These are phyloP conservation scores for Cunninghamia lanceolata DNA, from an alignment of 75 land plant genomes.

Conservation along the genomic window DNA sequence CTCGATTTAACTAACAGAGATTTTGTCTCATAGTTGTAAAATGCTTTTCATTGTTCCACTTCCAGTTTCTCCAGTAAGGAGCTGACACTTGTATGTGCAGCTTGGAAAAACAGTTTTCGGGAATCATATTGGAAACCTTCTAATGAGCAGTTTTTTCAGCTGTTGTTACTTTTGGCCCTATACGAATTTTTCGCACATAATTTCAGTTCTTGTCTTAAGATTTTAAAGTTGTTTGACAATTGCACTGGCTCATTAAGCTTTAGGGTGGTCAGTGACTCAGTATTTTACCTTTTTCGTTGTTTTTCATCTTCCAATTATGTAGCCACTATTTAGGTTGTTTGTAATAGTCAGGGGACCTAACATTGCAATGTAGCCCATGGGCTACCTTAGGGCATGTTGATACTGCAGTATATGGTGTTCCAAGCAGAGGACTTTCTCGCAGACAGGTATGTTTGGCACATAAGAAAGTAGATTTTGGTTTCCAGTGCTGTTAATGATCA, in stretches of 20 bases:
- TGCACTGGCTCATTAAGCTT: not conserved
- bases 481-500: not conserved
- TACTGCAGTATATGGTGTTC: constrained; percentile 59
- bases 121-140: no score
- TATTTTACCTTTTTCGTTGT: not conserved
- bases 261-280: not conserved
- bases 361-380: constrained; percentile 75
- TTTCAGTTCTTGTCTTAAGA: not conserved
- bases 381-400: constrained; percentile 69
- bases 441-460: constrained; percentile 52
- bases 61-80: no score
- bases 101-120: no score
- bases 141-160: no score
- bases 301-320: not conserved
- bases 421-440: constrained; percentile 40
- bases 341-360: not conserved
- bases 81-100: no score
- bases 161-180: no score
- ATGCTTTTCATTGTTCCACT: no score
- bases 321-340: not conserved
- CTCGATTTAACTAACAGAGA: no score
- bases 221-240: not conserved
- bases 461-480: not conserved
- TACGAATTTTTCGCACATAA: not conserved
- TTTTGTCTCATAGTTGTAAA: no score